Base-by-base conservation (phyloP, 2,329 filamentous ascomycete species). In the Plectosphaerella cucumerina region DNA sequence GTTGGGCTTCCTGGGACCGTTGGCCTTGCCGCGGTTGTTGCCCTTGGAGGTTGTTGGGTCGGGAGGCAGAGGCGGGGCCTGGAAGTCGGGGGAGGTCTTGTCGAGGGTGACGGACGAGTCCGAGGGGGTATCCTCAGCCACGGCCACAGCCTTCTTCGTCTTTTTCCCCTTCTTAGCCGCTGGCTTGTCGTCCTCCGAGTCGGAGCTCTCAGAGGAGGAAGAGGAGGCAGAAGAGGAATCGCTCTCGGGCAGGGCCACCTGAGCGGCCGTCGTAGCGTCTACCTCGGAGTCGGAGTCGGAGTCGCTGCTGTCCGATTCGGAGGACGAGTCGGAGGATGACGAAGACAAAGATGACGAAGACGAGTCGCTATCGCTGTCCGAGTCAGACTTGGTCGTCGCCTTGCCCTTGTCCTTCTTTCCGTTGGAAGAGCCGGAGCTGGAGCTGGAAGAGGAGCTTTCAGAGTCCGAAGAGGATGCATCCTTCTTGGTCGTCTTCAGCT, bases 1-100 rank as follows among this genome's bases (percentile, higher is more conserved):
- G 66, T 78, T 85, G 57, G 72, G 76, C 71, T 79, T 81, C 53
- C 65, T 67, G 21, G 67, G 76, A 55, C 69, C 67, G 62, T 78
- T 60, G 46, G 53, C 15, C 22, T 48, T 48, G 31, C 65, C 65
- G 22, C 66, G 63, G 62, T 71, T 71, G 68, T 73, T 71, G 50
- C 53, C 35, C 58, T 69, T 70, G 50, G 54, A 48, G 15, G 59
- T 42, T 46, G 60, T 56, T 4, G 77, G 77, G 59, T 80, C 72
- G 3, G 80, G 79, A 12, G 80, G 80, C 44, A 82, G 72, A 26
- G 80, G 79, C 0, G 76, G 74, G 8, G 69, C 62, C 46, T 59
- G 71, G 42, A 74, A 67, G 34, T 75, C 73, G 52, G 79, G 78
- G 10, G 82, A 81, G 49, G 72, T 71, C 60, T 75, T 73, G 59